Base-by-base conservation (phyloP, 345 rosid genomes). In the Ceriops tagal region DNA sequence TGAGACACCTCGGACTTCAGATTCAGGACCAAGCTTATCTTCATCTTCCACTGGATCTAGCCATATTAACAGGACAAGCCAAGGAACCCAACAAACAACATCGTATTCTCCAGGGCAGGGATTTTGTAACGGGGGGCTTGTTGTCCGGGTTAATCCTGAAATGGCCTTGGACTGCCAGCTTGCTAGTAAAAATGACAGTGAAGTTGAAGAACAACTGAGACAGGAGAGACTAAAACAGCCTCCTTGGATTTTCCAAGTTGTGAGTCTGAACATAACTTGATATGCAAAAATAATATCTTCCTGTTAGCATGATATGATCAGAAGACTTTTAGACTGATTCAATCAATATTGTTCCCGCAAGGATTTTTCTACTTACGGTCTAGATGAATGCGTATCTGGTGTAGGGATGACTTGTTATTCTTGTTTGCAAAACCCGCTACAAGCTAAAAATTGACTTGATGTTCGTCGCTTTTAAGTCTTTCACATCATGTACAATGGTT, bases 241-340 rank as follows among this genome's bases (percentile, higher is more conserved):
- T 78, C 81, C 92, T 71, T 93, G 98, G 98, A 77, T 91, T 76
- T 76, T 78, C 68, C 96, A 91, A 80, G 92, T 85, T 75, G 70
- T 93, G 81, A 91, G 90, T 71, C 81, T 91, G 57, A 87, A 89
- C 73, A 84, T 87, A 77, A 78, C 88, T 73, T 88, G 80, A 80
- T 57, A 55, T 28, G 16, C 2, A 34, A 24, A 78, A 62, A 73
- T 67, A 49, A 69, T 20, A 68, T 61, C 65, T 62, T 68, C 67
- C 65, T 73, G 58, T 61, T 51, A 67, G 58, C 70, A 72, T 67
- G 77, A 81, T 73, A 75, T 30, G 72, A 71, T 58, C 24, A 65
- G 74, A 73, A 56, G 49, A 10, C 30, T 67, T 80, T 77, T 79
- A 70, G 70, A 35, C 57, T 68, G 58, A 57, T 77, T 80, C 51